These are phyloP conservation scores for Thymus mandschuricus DNA, from an alignment of 257 asterid genomes.

Conservation along the genomic window DNA sequence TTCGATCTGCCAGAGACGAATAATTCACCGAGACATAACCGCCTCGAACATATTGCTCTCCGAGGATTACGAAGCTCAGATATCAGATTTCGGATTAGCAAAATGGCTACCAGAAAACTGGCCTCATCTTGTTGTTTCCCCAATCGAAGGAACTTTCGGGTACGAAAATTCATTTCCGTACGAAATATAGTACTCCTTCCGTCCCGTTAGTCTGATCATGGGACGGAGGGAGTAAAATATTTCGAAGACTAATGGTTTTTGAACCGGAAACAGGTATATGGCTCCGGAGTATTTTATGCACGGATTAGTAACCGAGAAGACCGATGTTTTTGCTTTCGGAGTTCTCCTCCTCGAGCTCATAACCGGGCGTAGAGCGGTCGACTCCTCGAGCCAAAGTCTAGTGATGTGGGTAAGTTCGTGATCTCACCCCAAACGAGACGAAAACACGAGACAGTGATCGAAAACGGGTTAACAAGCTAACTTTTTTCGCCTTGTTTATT, in stretches of 20 bases:
- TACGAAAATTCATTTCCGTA: constrained; percentile 22
- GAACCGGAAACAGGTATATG: constrained; percentile 62
- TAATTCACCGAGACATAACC: constrained; percentile 92
- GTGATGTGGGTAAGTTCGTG: constrained; percentile 80
- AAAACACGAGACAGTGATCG: background rate
- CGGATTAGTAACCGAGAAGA: constrained; percentile 85
- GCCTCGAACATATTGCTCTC: constrained; percentile 91
- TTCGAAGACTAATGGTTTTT: background rate
- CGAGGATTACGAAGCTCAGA: constrained; percentile 88
- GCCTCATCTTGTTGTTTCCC: constrained; percentile 82
- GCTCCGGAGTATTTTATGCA: constrained; percentile 99
- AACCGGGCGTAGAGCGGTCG: constrained; percentile 95
- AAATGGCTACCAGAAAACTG: constrained; percentile 97
- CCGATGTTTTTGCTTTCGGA: constrained; percentile 95
- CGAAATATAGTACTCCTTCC: too few relatives aligned
- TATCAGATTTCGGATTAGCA: constrained; percentile 97
- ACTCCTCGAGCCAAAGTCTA: constrained; percentile 85
- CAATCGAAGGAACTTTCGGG: constrained; percentile 99
- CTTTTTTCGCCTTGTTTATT: background rate
- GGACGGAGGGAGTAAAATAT: too few relatives aligned
- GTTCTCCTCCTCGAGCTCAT: constrained; percentile 86
- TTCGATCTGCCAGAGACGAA: constrained; percentile 71
- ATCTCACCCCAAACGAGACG: background rate
- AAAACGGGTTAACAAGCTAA: background rate
- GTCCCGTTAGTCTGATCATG: too few relatives aligned